phyloP scores from a whole-genome alignment of 2,329 filamentous ascomycete species.

The Zopfia rhizophila region DNA sequence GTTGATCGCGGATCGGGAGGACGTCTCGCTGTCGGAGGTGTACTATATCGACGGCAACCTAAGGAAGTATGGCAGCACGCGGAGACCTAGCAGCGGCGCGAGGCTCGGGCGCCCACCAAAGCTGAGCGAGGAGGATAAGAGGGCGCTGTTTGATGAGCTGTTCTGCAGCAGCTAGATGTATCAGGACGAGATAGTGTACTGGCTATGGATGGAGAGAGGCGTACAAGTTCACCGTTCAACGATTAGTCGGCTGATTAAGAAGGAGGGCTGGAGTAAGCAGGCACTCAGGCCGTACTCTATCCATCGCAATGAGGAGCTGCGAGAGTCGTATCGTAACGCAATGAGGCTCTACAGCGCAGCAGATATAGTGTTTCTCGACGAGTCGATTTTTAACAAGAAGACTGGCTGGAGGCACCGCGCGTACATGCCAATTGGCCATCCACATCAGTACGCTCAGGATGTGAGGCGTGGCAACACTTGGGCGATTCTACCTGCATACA shows the following conservation, averaged over 20 bases:
- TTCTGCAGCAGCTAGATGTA: constrained; percentile 14
- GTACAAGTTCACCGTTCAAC: constrained; percentile 1
- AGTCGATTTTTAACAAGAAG: constrained; percentile 8
- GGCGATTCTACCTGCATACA: too few species aligned
- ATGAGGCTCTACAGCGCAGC: constrained; percentile 7
- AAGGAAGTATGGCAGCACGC: too few species aligned
- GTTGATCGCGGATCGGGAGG: too few species aligned
- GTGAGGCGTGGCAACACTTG: too few species aligned
- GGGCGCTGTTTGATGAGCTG: too few species aligned
- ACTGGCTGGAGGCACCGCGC: constrained; percentile 6
- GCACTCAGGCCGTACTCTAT: not conserved
- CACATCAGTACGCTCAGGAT: too few species aligned
- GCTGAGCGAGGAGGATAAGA: too few species aligned
- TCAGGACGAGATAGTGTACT: constrained; percentile 10
- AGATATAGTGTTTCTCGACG: constrained; percentile 5
- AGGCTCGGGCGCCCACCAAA: too few species aligned
- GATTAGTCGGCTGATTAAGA: constrained; percentile 1
- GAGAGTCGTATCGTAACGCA: not conserved
- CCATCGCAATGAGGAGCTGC: constrained; percentile 4
- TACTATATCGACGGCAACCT: too few species aligned
- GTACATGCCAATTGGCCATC: too few species aligned
- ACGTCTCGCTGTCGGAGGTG: too few species aligned
- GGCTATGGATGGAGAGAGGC: constrained; percentile 8
- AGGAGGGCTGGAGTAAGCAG: not conserved
- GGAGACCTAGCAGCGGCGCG: too few species aligned